Base-by-base conservation (phyloP, 2,329 filamentous ascomycete genomes). In the Alternaria triticina region DNA sequence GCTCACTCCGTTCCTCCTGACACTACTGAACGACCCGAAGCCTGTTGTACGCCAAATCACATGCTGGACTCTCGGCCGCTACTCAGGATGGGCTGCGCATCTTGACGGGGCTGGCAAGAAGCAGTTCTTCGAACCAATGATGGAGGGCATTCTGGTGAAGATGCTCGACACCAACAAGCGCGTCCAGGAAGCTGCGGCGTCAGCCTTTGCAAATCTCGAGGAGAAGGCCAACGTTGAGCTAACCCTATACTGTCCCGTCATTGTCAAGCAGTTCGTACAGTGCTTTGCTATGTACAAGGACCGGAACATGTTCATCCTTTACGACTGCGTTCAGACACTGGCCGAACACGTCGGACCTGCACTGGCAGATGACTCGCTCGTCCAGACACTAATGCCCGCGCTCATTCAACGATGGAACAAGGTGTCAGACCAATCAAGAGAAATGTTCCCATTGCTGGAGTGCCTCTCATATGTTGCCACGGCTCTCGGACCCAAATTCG, bases 101-200 rank as follows among this genome's bases (percentile, higher is more conserved):
- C 86, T 97, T 22, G 82, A 87, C 23, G 88, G 91, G 15, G 82
- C 83, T 17, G 87, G 94, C 67, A 91, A 90, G 74, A 87, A 90
- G 55, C 87, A 89, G 61, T 97, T 89, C 80, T 99, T 99, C 74
- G 91, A 96, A 74, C 95, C 95, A 1, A 92, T 98, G 87, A 97
- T 99, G 94, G 95, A 97, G 67, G 96, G 95, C 6, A 94, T 99
- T 52, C 83, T 99, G 61, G 90, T 89, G 64, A 92, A 94, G 76
- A 99, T 99, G 96, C 85, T 99, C 50, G 96, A 99, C 81, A 90
- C 88, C 78, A 98, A 98, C 86, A 99, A 99, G 84, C 94, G 95
- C 79, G 96, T 99, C 1, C 96, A 99, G 78, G 95, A 98, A 80
- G 95, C 96, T 15, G 96, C 92, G 25, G 95, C 95, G 2, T 98